Conservation (phyloP, 106 monocot genomes). For the Dioscorea zingiberensis region DNA sequence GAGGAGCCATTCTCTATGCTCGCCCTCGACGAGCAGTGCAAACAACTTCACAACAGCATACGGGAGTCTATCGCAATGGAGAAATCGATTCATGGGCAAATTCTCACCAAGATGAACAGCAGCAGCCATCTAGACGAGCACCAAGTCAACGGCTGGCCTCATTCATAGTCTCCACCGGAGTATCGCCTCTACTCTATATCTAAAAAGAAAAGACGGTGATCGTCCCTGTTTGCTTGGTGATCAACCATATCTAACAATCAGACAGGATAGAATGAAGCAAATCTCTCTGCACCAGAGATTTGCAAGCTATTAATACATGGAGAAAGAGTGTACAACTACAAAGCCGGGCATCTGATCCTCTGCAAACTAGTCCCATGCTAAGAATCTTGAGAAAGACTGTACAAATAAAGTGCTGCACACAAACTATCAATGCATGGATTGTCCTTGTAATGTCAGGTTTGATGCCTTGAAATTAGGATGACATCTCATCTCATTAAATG, state of each 20-base stretch:
- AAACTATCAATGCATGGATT: too few relatives aligned
- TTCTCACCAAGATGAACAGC: slow-evolving; percentile 40
- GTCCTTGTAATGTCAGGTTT: too few relatives aligned
- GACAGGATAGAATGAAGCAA: too few relatives aligned
- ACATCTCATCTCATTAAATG: too few relatives aligned
- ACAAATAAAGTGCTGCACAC: too few relatives aligned
- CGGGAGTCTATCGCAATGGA: slow-evolving; percentile 51
- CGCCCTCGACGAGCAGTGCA: slow-evolving; percentile 63
- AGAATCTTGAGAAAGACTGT: too few relatives aligned
- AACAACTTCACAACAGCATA: slow-evolving; percentile 53
- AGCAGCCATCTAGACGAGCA: slow-evolving; percentile 16
- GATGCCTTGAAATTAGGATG: too few relatives aligned
- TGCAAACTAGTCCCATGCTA: too few relatives aligned
- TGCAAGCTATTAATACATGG: not conserved
- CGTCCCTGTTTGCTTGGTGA: too few relatives aligned
- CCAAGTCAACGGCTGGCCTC: slow-evolving; percentile 34
- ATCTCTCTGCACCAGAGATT: too few relatives aligned
- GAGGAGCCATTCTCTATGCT: slow-evolving; percentile 97
- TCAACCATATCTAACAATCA: too few relatives aligned
- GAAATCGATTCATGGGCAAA: slow-evolving; percentile 27
- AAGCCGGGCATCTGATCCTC: not conserved
- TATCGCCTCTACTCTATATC: not conserved
- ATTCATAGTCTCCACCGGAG: not conserved
- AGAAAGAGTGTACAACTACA: not conserved
- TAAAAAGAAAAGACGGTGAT: not conserved